Base-by-base conservation (phyloP, 495 filamentous ascomycete species). In the Bacidia rubella region DNA sequence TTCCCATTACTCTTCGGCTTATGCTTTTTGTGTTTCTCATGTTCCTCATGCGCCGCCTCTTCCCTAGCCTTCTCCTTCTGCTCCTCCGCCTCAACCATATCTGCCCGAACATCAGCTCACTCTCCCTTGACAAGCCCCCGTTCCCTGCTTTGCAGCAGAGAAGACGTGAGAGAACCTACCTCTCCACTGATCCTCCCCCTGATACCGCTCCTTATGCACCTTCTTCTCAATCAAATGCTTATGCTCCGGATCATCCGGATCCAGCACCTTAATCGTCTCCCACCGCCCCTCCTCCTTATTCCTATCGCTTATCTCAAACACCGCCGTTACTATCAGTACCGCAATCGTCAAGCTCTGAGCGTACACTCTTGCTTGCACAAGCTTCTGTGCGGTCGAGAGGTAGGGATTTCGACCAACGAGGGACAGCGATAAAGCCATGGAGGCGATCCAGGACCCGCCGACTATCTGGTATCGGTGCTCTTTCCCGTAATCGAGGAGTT, bases 281-380 rank as follows among this genome's bases (percentile, higher is more conserved):
- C 57, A 62, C 47, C 60, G 54, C 19, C 90, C 89, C 62, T 77
- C 77, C 17, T 84, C 87, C 57, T 74, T 76, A 55, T 74, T 77
- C 52, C 85, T 82, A 66, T 98, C 92, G 4, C 76, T 77, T 25
- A 89, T 82, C 81, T 98, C 92, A 62, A 97, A 85, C 17, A 79
- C 87, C 38, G 93, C 90, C 53, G 80, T 85, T 26, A 86, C 87
- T 60, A 95, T 72, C 54, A 98, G 69, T 49, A 97, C 87, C 62
- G 85, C 86, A 17, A 98, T 69, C 46, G 92, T 96, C 60, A 95
- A 69, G 15, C 88, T 89, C 71, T 98, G 92, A n/a, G 92, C 92
- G 70, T 97, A 97, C 55, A 98, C 83, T 74, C 92, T 81, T 10
- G 93, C 93, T 74, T 98, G 92, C 19, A 98, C 92, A 23, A 98